Conservation (phyloP, 2,329 filamentous ascomycete genomes). For the Dactylellina parvicollis region DNA sequence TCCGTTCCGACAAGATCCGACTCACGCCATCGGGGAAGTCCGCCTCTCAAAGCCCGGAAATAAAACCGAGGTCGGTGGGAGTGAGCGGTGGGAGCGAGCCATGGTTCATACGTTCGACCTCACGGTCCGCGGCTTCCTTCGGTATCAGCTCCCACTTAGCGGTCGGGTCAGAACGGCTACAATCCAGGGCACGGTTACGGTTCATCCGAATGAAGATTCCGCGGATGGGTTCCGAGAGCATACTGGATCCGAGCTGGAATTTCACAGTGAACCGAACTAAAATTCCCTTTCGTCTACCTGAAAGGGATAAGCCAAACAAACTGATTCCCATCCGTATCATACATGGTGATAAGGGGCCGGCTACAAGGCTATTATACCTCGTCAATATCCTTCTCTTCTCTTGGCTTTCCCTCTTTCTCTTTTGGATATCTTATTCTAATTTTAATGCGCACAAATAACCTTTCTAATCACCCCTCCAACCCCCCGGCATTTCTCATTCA, state of each 20-base stretch:
- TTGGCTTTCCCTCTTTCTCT: neutral
- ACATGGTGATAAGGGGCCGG: too few relatives aligned
- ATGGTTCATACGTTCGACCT: conserved; percentile 92
- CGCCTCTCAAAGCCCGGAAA: conserved; percentile 86
- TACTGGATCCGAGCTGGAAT: conserved; percentile 30
- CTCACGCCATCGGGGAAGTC: conserved; percentile 81
- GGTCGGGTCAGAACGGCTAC: conserved; percentile 58
- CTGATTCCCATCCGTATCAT: too few relatives aligned
- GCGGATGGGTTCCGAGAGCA: conserved; percentile 48
- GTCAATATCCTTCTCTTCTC: neutral
- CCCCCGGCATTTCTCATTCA: neutral
- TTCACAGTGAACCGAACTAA: conserved; percentile 30
- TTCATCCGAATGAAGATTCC: conserved; percentile 57
- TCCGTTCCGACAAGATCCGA: conserved; percentile 78
- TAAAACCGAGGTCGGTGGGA: conserved; percentile 81
- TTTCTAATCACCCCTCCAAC: conserved; percentile 11
- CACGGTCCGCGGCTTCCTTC: conserved; percentile 88
- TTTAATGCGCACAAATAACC: conserved; percentile 18
- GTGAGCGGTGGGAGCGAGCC: conserved; percentile 87
- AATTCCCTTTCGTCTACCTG: neutral
- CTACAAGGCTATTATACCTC: too few relatives aligned
- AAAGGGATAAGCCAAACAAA: neutral
- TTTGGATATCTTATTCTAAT: conserved; percentile 5
- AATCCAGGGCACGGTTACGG: conserved; percentile 57
- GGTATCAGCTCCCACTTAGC: conserved; percentile 68